These are phyloP conservation scores for Pythium aristosporum DNA, from an alignment of 352 stramenopile species.

Conservation along the genomic window DNA sequence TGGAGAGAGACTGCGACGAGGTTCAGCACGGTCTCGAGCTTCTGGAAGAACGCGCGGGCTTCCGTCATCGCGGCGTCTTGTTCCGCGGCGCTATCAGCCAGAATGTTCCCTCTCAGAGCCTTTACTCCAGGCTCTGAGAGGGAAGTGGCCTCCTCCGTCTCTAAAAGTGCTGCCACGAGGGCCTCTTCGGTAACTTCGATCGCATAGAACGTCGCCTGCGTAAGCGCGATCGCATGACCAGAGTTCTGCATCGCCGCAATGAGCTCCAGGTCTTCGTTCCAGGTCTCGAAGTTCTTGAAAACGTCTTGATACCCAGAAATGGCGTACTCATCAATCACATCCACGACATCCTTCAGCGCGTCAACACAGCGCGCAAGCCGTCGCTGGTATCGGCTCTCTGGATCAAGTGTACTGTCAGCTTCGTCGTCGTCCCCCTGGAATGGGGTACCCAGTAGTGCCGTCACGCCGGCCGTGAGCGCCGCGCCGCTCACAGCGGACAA, in stretches of 20 bases:
- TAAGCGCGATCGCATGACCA: conserved; percentile 20
- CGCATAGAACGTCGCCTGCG: conserved; percentile 27
- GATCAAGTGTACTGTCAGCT: background rate
- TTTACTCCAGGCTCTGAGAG: background rate
- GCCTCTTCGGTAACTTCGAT: conserved; percentile 25
- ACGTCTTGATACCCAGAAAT: conserved; percentile 17
- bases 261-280: conserved; percentile 29
- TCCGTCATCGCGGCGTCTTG: background rate
- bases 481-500: conserved; percentile 15
- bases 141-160: background rate
- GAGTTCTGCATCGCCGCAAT: conserved; percentile 30
- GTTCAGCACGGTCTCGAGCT: conserved; percentile 20
- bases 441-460: background rate
- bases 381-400: background rate
- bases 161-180: conserved; percentile 15
- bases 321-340: conserved; percentile 19
- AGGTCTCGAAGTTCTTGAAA: conserved; percentile 25
- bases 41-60: conserved; percentile 11
- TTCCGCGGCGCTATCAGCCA: background rate
- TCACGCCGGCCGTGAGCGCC: conserved; percentile 2
- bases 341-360: conserved; percentile 14
- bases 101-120: too few species aligned
- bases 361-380: conserved; percentile 6
- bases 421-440: conserved; percentile 4
- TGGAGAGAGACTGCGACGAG: conserved; percentile 32